Evolutionary conservation across 106 monocot species (phyloP).

Genomic region (Dendrobium officinale): DNA sequence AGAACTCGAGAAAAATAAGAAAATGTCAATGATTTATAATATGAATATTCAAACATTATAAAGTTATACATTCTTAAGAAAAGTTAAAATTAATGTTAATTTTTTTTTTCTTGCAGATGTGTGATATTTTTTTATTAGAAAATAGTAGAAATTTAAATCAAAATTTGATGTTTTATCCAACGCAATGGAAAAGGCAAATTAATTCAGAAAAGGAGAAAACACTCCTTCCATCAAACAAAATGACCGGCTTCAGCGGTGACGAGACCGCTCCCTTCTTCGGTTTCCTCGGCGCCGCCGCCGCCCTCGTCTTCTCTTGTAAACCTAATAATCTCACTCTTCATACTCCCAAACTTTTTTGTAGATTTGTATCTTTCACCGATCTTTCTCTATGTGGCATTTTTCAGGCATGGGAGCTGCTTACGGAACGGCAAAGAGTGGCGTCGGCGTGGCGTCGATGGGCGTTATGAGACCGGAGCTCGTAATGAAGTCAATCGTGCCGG

Average conservation of each 20-base stretch:
- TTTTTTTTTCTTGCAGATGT: no score
- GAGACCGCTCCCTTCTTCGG: slow-evolving; percentile 57
- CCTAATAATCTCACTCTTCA: neutral
- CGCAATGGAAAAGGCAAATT: no score
- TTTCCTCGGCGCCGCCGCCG: slow-evolving; percentile 70
- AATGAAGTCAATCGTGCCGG: slow-evolving; percentile 40
- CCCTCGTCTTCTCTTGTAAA: slow-evolving; percentile 76
- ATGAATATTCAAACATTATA: no score
- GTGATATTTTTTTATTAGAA: no score
- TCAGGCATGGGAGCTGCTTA: slow-evolving; percentile 29
- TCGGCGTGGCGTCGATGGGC: slow-evolving; percentile 37
- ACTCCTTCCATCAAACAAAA: slow-evolving; percentile 25
- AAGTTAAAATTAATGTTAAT: no score
- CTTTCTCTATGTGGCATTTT: neutral
- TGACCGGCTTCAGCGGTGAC: slow-evolving; percentile 34
- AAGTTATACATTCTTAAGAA: no score
- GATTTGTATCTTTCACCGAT: neutral
- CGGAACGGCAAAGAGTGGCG: slow-evolving; percentile 31
- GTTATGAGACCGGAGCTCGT: slow-evolving; percentile 33
- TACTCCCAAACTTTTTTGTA: neutral
- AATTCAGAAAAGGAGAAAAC: slow-evolving; percentile 43
- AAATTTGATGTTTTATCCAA: no score
- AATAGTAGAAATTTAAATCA: no score
- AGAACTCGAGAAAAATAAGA: no score
- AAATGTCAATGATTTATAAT: no score